phyloP scores from a whole-genome alignment of 1,284 basidiomycete species.

The Pulchroboletus neoregius region DNA sequence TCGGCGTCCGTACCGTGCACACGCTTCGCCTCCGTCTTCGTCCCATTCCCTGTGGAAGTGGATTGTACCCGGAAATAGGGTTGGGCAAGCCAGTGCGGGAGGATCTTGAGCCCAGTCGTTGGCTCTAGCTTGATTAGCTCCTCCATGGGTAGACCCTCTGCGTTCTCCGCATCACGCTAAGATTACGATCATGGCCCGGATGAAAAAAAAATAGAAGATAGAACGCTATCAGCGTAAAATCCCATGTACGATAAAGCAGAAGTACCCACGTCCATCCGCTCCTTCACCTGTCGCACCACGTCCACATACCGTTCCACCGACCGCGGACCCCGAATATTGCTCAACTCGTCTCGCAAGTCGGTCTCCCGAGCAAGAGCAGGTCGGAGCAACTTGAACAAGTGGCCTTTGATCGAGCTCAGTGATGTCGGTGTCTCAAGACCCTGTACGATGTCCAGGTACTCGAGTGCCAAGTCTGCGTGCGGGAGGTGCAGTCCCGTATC shows the following conservation, averaged over 20 bases:
- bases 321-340: slow-evolving; percentile 47
- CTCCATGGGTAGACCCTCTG: slow-evolving; percentile 36
- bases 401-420: slow-evolving; percentile 81
- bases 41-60: not conserved
- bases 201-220: not conserved
- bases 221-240: slow-evolving; percentile 1
- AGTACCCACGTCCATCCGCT: slow-evolving; percentile 55
- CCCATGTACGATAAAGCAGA: not conserved
- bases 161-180: slow-evolving; percentile 45
- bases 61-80: slow-evolving; percentile 39
- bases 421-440: slow-evolving; percentile 69
- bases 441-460: slow-evolving; percentile 84
- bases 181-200: not conserved
- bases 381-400: slow-evolving; percentile 89
- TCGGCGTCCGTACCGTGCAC: not conserved
- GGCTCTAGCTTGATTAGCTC: slow-evolving; percentile 49
- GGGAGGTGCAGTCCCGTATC: slow-evolving; percentile 54
- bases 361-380: slow-evolving; percentile 69
- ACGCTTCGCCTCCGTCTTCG: slow-evolving; percentile 10
- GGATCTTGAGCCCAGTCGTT: slow-evolving; percentile 50
- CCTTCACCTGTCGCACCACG: slow-evolving; percentile 65
- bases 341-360: slow-evolving; percentile 73
- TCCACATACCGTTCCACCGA: slow-evolving; percentile 45
- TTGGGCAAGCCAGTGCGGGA: slow-evolving; percentile 85
- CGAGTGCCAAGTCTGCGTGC: slow-evolving; percentile 67